These are phyloP conservation scores for Populus pruinosa DNA, from an alignment of 345 rosid species.

Conservation along the genomic window DNA sequence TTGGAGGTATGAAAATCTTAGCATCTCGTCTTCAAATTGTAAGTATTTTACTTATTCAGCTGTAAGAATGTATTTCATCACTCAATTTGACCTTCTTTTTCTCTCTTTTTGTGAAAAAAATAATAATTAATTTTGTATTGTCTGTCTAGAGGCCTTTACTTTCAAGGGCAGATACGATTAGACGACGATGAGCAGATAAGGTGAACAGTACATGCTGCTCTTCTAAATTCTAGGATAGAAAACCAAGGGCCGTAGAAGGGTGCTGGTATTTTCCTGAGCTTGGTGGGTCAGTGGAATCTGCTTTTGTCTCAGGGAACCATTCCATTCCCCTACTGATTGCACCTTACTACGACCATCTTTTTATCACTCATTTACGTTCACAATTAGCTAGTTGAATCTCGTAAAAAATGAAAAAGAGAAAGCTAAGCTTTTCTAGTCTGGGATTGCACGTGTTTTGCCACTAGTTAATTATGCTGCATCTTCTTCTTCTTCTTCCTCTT, in stretches of 20 bases:
- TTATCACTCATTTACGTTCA: background rate
- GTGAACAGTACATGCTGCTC: background rate
- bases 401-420: background rate
- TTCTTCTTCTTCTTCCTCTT: background rate
- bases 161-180: background rate
- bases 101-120: no score
- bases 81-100: no score
- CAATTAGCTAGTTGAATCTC: background rate
- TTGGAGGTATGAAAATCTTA: no score
- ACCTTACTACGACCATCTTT: background rate
- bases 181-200: conserved; percentile 2
- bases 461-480: background rate
- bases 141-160: no score
- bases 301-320: conserved; percentile 9
- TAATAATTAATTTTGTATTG: no score
- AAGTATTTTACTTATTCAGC: no score
- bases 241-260: background rate
- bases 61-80: no score
- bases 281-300: background rate
- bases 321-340: background rate
- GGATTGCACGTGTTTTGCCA: conserved; percentile 18
- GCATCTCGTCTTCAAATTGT: no score
- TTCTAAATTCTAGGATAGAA: background rate
- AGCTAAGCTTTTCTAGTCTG: background rate
- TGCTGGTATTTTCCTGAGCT: background rate